Conservation (phyloP, 768 basidiomycete species). For the Mycena chlorophos region DNA sequence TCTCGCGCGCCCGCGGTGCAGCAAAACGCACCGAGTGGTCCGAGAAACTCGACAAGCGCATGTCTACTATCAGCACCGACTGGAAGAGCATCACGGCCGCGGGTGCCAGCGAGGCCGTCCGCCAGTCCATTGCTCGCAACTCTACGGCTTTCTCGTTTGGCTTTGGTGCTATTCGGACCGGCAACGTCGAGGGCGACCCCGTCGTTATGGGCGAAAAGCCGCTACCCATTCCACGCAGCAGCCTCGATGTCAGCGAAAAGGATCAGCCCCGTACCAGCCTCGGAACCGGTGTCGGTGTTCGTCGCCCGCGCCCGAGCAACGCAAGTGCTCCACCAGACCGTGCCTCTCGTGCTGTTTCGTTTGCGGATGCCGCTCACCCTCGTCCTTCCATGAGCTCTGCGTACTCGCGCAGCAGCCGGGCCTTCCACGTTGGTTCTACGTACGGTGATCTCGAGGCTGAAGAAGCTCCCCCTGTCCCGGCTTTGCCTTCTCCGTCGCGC, state of each 20-base stretch:
- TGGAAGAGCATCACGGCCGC: conserved; percentile 73
- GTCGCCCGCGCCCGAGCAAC: conserved; percentile 39
- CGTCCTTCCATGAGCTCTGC: conserved; percentile 39
- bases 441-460: conserved; percentile 9
- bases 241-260: conserved; percentile 26
- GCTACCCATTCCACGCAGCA: conserved; percentile 34
- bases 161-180: conserved; percentile 49
- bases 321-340: conserved; percentile 45
- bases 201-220: conserved; percentile 38
- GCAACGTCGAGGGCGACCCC: conserved; percentile 46
- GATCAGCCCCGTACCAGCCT: conserved; percentile 34
- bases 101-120: conserved; percentile 74
- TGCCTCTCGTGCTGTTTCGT: conserved; percentile 53
- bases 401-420: conserved; percentile 33
- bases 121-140: conserved; percentile 60
- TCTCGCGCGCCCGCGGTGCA: conserved; percentile 48
- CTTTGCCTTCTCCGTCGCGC: conserved; percentile 29
- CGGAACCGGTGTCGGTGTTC: conserved; percentile 47
- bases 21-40: conserved; percentile 61
- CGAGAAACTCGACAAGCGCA: conserved; percentile 73
- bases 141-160: conserved; percentile 59
- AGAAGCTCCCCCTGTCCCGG: conserved; percentile 42
- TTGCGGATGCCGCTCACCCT: conserved; percentile 37
- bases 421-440: conserved; percentile 39
- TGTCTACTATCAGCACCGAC: conserved; percentile 77